These are phyloP conservation scores for Acer negundo DNA, from an alignment of 345 rosid species.

Conservation along the genomic window DNA sequence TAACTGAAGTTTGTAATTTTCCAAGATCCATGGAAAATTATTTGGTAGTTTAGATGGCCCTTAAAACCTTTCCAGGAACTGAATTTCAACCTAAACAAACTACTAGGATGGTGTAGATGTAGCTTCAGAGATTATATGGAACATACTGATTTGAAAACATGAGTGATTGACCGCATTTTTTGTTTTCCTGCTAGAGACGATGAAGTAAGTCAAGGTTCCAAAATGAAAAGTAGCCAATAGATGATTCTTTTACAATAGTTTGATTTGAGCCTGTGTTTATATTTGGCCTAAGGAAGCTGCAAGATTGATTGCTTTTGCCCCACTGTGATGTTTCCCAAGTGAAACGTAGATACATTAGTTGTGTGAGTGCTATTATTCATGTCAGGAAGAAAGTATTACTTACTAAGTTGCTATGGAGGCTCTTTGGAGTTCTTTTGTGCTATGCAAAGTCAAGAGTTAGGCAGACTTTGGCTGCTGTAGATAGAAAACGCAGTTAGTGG, in stretches of 20 bases:
- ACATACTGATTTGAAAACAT: not conserved
- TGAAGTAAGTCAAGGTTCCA: not conserved
- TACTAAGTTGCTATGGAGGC: not conserved
- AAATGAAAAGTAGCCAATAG: not conserved
- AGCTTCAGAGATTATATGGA: not conserved
- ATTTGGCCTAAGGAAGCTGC: not conserved
- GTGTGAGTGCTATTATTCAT: conserved; percentile 2
- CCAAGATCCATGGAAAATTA: not conserved
- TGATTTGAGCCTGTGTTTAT: not conserved
- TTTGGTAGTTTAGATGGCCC: not conserved
- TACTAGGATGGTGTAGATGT: not conserved
- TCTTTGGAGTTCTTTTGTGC: not conserved
- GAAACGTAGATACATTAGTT: not conserved
- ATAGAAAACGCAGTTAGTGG: conserved; percentile 2
- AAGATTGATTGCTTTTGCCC: not conserved
- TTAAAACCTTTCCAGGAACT: not conserved
- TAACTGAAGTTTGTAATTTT: not conserved
- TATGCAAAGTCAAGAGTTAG: not conserved
- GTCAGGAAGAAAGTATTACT: not conserved
- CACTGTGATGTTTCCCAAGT: not conserved
- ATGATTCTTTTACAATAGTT: not conserved
- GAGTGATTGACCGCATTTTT: not conserved
- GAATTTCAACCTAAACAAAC: not conserved
- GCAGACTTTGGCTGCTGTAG: not conserved
- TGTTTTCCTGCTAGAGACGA: not conserved